These are phyloP conservation scores for Rubia balearica DNA, from an alignment of 305 asterid genomes.

Conservation along the genomic window DNA sequence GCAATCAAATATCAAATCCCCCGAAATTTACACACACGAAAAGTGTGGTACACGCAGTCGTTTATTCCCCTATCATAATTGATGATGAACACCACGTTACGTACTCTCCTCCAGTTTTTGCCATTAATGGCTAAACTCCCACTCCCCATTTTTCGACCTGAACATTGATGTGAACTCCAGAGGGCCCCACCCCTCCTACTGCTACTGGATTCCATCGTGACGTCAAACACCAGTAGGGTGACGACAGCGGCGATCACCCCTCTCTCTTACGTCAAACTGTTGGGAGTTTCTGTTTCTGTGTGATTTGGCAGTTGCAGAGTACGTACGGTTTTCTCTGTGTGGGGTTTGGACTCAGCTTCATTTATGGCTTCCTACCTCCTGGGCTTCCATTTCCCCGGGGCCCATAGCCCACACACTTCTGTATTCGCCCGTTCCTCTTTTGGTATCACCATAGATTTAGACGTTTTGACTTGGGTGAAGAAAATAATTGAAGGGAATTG, in stretches of 20 bases:
- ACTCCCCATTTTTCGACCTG: neutral
- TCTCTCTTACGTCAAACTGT: constrained; percentile 13
- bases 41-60: neutral
- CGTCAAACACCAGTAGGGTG: constrained; percentile 4
- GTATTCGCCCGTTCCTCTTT: too few species aligned
- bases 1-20: neutral
- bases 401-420: too few species aligned
- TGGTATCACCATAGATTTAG: too few species aligned
- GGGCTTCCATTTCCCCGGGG: neutral
- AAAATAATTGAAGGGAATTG: too few species aligned
- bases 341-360: too few species aligned
- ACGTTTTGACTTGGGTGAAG: too few species aligned
- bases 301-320: constrained; percentile 12
- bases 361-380: neutral
- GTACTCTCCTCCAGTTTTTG: neutral
- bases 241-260: constrained; percentile 7
- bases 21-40: neutral
- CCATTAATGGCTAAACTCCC: constrained; percentile 1
- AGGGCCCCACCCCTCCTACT: neutral
- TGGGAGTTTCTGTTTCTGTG: neutral
- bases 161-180: neutral
- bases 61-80: neutral
- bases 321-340: neutral
- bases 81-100: constrained; percentile 4
- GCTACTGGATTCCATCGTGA: constrained; percentile 6